Conservation (phyloP, 1,139 yeast species). For the Scheffersomyces titani region DNA sequence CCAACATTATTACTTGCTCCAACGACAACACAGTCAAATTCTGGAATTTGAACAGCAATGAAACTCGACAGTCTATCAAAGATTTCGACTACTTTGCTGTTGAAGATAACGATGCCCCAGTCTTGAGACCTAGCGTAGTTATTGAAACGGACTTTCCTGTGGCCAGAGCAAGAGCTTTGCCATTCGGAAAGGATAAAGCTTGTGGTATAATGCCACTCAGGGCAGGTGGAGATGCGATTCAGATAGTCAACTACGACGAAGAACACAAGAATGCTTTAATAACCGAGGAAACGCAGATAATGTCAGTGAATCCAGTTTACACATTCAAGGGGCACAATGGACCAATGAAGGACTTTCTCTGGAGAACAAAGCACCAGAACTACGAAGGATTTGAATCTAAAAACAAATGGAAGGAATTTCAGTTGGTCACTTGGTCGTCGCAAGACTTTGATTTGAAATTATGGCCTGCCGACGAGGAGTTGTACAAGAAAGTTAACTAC, state of each 20-base stretch:
- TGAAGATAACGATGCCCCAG: constrained; percentile 9
- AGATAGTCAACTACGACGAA: constrained; percentile 57
- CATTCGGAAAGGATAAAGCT: constrained; percentile 77
- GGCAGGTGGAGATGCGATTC: constrained; percentile 80
- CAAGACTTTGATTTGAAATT: constrained; percentile 76
- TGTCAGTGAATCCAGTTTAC: constrained; percentile 47
- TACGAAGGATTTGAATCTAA: constrained; percentile 43
- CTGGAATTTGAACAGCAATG: constrained; percentile 64
- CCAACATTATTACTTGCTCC: constrained; percentile 73
- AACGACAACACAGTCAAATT: constrained; percentile 84
- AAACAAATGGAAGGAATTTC: constrained; percentile 75
- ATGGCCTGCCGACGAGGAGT: constrained; percentile 71
- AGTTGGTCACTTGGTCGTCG: constrained; percentile 90
- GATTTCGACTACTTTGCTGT: constrained; percentile 26
- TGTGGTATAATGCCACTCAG: constrained; percentile 89
- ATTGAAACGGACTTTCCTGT: constrained; percentile 81
- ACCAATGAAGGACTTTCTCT: constrained; percentile 81
- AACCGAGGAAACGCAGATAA: constrained; percentile 28
- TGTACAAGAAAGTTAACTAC: constrained; percentile 62
- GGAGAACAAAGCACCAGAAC: constrained; percentile 63
- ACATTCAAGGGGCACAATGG: constrained; percentile 81
- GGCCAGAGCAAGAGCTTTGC: constrained; percentile 82
- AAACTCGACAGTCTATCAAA: constrained; percentile 15
- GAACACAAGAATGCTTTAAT: constrained; percentile 42
- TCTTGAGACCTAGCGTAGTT: constrained; percentile 52